Conservation (phyloP, 345 rosid genomes). For the Kandelia obovata region DNA sequence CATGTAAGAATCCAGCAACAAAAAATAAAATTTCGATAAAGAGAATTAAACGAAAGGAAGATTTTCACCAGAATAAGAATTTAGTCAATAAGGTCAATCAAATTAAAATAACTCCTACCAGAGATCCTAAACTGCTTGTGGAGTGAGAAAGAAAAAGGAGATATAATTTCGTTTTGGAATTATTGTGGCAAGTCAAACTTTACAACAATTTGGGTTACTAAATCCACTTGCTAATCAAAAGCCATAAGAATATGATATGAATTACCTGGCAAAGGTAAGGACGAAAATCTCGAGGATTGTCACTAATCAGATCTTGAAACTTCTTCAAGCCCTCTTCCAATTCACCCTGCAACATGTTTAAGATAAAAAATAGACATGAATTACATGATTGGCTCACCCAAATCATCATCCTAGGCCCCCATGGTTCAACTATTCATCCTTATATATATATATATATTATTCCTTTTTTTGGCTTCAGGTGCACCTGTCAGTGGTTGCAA, state of each 20-base stretch:
- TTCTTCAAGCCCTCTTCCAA: constrained; percentile 67
- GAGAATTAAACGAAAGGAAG: no score
- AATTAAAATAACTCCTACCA: no score
- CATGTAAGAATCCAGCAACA: no score
- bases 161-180: no score
- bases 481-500: neutral
- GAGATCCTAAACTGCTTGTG: no score
- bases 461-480: neutral
- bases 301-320: constrained; percentile 64
- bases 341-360: constrained; percentile 51
- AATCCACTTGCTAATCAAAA: neutral
- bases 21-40: no score
- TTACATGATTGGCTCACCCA: neutral
- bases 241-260: neutral
- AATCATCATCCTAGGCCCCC: constrained; percentile 1
- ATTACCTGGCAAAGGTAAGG: constrained; percentile 92
- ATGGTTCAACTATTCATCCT: neutral
- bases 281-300: constrained; percentile 88
- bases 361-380: neutral
- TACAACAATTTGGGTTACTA: neutral
- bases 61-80: no score
- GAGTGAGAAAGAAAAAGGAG: no score
- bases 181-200: neutral
- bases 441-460: neutral
- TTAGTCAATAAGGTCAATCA: no score